Conservation (phyloP, 2,329 filamentous ascomycete genomes). For the Colletotrichum tamarilloi region DNA sequence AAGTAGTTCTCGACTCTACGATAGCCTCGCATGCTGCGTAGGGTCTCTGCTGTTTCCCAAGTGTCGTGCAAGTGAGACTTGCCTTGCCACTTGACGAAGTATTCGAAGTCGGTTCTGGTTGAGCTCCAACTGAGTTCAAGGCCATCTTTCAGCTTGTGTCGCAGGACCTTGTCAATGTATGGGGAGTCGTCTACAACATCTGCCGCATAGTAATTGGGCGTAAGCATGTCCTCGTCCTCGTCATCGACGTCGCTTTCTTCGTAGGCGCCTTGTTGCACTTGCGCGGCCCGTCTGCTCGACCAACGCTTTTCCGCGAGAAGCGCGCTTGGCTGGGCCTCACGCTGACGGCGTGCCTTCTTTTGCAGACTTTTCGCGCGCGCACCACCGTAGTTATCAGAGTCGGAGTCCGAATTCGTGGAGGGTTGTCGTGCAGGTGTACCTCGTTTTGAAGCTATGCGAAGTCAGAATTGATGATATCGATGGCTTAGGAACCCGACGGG, state of each 20-base stretch:
- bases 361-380: constrained; percentile 74
- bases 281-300: constrained; percentile 86
- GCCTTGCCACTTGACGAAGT: constrained; percentile 94
- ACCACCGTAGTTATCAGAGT: constrained; percentile 83
- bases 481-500: neutral
- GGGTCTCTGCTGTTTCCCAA: constrained; percentile 84
- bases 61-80: constrained; percentile 96
- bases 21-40: constrained; percentile 83
- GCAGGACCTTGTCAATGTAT: constrained; percentile 90
- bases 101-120: constrained; percentile 84
- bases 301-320: constrained; percentile 86
- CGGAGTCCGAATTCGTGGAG: constrained; percentile 67
- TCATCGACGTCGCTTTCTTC: constrained; percentile 75
- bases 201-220: constrained; percentile 71
- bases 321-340: constrained; percentile 74
- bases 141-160: constrained; percentile 82
- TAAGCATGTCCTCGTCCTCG: constrained; percentile 73
- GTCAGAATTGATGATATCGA: neutral
- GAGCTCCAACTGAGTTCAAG: constrained; percentile 68
- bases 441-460: constrained; percentile 66
- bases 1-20: constrained; percentile 96
- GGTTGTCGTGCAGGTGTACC: constrained; percentile 66
- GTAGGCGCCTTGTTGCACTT: constrained; percentile 71
- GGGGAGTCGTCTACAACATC: constrained; percentile 82
- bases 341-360: constrained; percentile 82